These are phyloP conservation scores for Cladosporium sphaerospermum DNA, from an alignment of 2,329 filamentous ascomycete species.

Conservation along the genomic window DNA sequence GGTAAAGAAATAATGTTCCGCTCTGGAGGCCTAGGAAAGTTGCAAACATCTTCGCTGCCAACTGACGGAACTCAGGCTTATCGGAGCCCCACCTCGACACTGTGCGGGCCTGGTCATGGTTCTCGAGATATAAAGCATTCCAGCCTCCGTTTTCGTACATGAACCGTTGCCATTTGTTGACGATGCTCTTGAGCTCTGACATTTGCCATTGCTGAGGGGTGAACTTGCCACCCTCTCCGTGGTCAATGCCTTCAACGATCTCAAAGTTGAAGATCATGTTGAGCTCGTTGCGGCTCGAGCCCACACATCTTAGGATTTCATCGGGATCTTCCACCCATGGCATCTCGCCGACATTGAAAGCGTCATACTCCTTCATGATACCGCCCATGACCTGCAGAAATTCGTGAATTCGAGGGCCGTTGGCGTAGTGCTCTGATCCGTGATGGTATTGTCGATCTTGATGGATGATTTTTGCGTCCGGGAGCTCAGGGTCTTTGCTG, in stretches of 20 bases:
- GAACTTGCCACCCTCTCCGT: constrained; percentile 38
- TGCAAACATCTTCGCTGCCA: constrained; percentile 51
- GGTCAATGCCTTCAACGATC: constrained; percentile 44
- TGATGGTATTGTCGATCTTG: constrained; percentile 14
- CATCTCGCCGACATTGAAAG: constrained; percentile 47
- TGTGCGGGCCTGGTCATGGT: constrained; percentile 57
- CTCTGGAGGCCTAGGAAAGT: constrained; percentile 14
- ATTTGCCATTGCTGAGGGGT: constrained; percentile 46
- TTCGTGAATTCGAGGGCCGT: constrained; percentile 40
- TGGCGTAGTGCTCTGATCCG: constrained; percentile 14
- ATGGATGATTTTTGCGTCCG: constrained; percentile 21
- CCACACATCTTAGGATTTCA: constrained; percentile 48
- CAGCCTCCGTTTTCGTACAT: constrained; percentile 56
- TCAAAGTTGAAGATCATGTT: constrained; percentile 70
- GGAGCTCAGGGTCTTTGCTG: constrained; percentile 21
- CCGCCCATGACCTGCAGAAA: constrained; percentile 40
- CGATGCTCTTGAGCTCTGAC: constrained; percentile 42
- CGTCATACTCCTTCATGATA: constrained; percentile 43
- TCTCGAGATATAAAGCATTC: constrained; percentile 60
- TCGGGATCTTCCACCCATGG: constrained; percentile 38
- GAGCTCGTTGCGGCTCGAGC: constrained; percentile 49
- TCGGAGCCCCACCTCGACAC: constrained; percentile 51
- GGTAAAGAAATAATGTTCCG: constrained; percentile 46
- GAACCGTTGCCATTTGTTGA: constrained; percentile 54
- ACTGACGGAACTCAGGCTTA: constrained; percentile 40